A percentile compares a stretch with the other conserved stretches of the same genome.
phyloP scores from a whole-genome alignment of 2,329 filamentous ascomycete species.

The Biscogniauxia mediterranea region DNA sequence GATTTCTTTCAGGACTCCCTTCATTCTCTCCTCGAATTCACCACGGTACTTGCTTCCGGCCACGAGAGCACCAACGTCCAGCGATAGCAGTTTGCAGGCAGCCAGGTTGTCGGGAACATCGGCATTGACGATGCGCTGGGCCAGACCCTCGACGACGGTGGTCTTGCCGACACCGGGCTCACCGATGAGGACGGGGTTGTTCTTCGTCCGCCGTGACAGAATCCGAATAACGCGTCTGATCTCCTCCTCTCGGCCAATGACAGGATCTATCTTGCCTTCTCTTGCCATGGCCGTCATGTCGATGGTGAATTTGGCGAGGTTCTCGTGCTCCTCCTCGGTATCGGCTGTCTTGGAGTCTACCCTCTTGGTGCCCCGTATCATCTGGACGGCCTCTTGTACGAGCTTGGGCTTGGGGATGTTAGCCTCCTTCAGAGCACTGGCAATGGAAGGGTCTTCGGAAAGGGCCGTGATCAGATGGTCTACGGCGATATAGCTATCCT shows the following conservation, averaged over 20 bases:
- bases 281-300: conserved; percentile 96
- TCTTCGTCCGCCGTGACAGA: conserved; percentile 90
- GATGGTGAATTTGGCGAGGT: conserved; percentile 96
- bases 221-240: conserved; percentile 91
- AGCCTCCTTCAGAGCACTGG: conserved; percentile 73
- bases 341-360: conserved; percentile 97
- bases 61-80: conserved; percentile 92
- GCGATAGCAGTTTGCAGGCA: conserved; percentile 87
- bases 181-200: conserved; percentile 97
- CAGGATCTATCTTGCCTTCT: conserved; percentile 96
- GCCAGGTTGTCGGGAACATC: conserved; percentile 96
- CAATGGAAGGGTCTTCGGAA: conserved; percentile 73
- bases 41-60: conserved; percentile 98
- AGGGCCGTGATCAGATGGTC: conserved; percentile 90
- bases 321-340: conserved; percentile 88
- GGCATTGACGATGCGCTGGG: conserved; percentile 91
- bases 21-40: conserved; percentile 99
- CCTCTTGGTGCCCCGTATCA: conserved; percentile 87
- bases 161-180: conserved; percentile 99
- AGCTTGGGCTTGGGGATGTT: conserved; percentile 91
- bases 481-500: conserved; percentile 90
- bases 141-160: conserved; percentile 93
- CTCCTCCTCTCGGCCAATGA: conserved; percentile 95
- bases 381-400: conserved; percentile 83
- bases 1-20: conserved; percentile 97